Evolutionary conservation across 768 basidiomycete species (phyloP), one percentile per base, ranked within the genome.

Genomic region (Gautieria morchelliformis): DNA sequence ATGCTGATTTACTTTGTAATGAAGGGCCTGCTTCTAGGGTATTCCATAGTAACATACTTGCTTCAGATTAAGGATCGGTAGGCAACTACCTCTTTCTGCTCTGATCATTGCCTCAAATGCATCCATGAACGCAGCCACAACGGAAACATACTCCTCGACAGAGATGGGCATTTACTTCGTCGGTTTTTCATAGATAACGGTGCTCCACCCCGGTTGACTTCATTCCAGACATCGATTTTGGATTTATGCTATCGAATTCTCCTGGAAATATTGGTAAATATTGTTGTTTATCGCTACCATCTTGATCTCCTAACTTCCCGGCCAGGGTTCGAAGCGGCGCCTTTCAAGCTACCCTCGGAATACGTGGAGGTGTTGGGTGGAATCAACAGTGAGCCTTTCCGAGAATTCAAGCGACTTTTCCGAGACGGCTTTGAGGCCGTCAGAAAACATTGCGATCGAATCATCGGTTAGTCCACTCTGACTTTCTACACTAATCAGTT

Each of bases 291-390:
- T 24, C 32, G 32, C 35, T 14, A 17, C 22, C 5, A 7, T 19
- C 19, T 19, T n/a, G 17, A 14, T 15, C 17, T 6, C 2, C 48
- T 49, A 7, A 49, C 24, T 6, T 49, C 4, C 35, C 30, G 30
- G 4, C n/a, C n/a, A 57, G 56, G 56, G 15, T 98, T 99, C 68
- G 96, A 99, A 72, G 95, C 94, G n/a, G 94, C 96, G 2, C 96
- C 96, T 1, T 99, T 99, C 79, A 99, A 99, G 69, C 72, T 98
- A 12, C 85, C 93, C 8, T 76, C 87, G 53, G 96, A 99, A 70
- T 99, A 99, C 70, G 78, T 99, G 53, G 95, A 98, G 63, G 89
- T 99, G 30, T 76, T 99, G 32, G 96, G 96, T 9, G 95, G 95
- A 3, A 72, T 89, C 42, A 78, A 86, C 52, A 79, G 84, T 30